Evolutionary conservation across 257 asterid genomes (phyloP).

Genomic region (Nicotiana tabacum): DNA sequence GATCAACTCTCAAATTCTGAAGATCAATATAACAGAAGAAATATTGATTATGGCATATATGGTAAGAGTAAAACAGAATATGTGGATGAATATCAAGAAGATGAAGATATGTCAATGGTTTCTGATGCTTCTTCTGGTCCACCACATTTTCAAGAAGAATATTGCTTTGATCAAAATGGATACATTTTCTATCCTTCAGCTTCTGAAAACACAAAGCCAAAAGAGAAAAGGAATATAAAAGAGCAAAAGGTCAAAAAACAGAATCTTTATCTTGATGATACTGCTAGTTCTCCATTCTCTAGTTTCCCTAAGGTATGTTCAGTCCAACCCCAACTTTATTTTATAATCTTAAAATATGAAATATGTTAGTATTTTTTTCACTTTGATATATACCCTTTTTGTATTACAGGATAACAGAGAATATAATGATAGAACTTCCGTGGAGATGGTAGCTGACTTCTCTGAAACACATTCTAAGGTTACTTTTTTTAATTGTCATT

Average conservation of each 20-base stretch:
- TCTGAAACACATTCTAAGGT: slow-evolving; percentile 54
- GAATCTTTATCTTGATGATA: slow-evolving; percentile 67
- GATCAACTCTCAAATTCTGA: slow-evolving; percentile 54
- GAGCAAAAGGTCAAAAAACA: slow-evolving; percentile 19
- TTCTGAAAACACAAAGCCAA: slow-evolving; percentile 19
- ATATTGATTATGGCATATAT: slow-evolving; percentile 6
- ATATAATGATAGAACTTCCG: slow-evolving; percentile 22
- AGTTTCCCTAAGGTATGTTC: slow-evolving; percentile 47
- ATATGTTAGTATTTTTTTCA: background rate
- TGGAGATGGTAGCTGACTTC: slow-evolving; percentile 30
- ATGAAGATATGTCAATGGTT: slow-evolving; percentile 70
- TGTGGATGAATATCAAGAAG: slow-evolving; percentile 25
- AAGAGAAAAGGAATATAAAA: slow-evolving; percentile 22
- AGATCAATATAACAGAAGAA: slow-evolving; percentile 26
- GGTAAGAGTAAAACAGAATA: slow-evolving; percentile 15
- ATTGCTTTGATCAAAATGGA: slow-evolving; percentile 19
- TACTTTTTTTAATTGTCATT: background rate
- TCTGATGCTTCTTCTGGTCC: slow-evolving; percentile 97
- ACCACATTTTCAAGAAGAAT: slow-evolving; percentile 41
- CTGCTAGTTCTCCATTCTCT: slow-evolving; percentile 75
- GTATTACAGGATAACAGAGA: slow-evolving; percentile 44
- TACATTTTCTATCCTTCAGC: slow-evolving; percentile 8
- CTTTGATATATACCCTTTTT: slow-evolving; percentile 6
- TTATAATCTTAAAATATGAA: background rate
- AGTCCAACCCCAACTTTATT: background rate